phyloP scores from a whole-genome alignment of 2,329 filamentous ascomycete genomes.

The Pseudogymnoascus sp. region DNA sequence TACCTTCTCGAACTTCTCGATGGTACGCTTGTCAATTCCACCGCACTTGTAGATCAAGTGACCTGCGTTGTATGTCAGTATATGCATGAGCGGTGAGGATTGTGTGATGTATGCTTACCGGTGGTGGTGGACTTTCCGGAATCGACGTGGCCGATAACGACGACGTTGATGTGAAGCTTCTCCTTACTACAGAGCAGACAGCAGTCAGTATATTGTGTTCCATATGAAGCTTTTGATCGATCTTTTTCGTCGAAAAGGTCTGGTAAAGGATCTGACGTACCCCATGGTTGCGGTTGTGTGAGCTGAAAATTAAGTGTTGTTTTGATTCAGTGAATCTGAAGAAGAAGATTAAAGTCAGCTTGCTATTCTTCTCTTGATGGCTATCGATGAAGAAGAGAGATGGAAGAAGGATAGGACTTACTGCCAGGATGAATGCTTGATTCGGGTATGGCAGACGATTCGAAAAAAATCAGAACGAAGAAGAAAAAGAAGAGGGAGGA shows the following conservation, averaged over 20 bases:
- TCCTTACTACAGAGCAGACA: constrained; percentile 63
- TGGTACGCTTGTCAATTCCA: constrained; percentile 99
- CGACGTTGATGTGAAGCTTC: constrained; percentile 94
- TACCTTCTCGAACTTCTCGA: constrained; percentile 99
- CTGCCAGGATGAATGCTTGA: constrained; percentile 11
- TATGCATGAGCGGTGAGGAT: constrained; percentile 11
- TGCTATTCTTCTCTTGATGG: not conserved
- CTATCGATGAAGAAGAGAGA: not conserved
- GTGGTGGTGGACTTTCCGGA: constrained; percentile 98
- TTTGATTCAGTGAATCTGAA: constrained; percentile 6
- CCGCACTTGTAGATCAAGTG: constrained; percentile 99
- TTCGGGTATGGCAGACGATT: constrained; percentile 11
- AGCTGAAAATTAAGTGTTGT: constrained; percentile 9
- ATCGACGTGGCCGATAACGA: constrained; percentile 99
- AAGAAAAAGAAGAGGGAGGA: constrained; percentile 10
- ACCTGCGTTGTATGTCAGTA: constrained; percentile 46
- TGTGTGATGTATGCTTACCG: constrained; percentile 49
- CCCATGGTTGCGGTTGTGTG: constrained; percentile 28
- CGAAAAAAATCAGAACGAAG: constrained; percentile 10
- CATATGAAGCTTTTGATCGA: constrained; percentile 16
- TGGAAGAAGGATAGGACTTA: constrained; percentile 1
- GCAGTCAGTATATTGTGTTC: constrained; percentile 22
- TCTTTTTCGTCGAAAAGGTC: constrained; percentile 15
- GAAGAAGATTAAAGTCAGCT: not conserved
- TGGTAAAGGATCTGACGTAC: constrained; percentile 22